Percentiles rank a stretch among this genome's conserved stretches.
Conservation (phyloP, 2,329 filamentous ascomycete genomes). For the Neocucurbitaria cava region DNA sequence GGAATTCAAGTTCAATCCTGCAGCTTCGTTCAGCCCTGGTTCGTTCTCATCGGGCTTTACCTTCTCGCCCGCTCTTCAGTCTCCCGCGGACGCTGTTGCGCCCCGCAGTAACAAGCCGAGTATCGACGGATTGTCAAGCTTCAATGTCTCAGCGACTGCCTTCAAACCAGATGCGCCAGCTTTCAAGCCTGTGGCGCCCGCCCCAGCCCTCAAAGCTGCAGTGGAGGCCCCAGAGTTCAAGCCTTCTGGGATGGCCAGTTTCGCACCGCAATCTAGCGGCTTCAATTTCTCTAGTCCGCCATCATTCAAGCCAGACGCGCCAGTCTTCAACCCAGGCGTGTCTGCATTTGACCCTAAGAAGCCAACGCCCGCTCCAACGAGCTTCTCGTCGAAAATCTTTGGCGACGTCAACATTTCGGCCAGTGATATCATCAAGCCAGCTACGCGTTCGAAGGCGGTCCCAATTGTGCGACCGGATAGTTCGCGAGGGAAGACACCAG, state of each 20-base stretch:
- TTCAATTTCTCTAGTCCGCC: conserved; percentile 35
- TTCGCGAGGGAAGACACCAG: conserved; percentile 49
- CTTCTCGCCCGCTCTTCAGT: conserved; percentile 50
- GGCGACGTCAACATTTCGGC: conserved; percentile 60
- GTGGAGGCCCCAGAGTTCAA: conserved; percentile 19
- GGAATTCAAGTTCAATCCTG: conserved; percentile 79
- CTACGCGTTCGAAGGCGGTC: conserved; percentile 80
- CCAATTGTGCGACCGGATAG: conserved; percentile 74
- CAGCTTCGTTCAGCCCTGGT: conserved; percentile 57
- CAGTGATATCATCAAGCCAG: conserved; percentile 68
- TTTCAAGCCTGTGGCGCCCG: conserved; percentile 74
- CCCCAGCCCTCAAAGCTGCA: conserved; percentile 40
- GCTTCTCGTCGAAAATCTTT: conserved; percentile 45
- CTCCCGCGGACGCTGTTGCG: conserved; percentile 58
- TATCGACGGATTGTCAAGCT: conserved; percentile 50
- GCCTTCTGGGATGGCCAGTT: conserved; percentile 15
- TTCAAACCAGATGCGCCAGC: conserved; percentile 79
- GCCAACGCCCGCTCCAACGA: conserved; percentile 30
- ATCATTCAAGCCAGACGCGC: conserved; percentile 68
- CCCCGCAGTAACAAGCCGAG: conserved; percentile 51
- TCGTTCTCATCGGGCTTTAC: conserved; percentile 50
- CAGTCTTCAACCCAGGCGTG: conserved; percentile 66
- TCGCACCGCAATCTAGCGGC: conserved; percentile 24
- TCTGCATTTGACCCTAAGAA: conserved; percentile 33
- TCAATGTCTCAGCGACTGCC: conserved; percentile 72